Percentiles rank a stretch among this genome's conserved stretches.
phyloP scores from a whole-genome alignment of 2,329 filamentous ascomycete species.

The Cercospora sojina region DNA sequence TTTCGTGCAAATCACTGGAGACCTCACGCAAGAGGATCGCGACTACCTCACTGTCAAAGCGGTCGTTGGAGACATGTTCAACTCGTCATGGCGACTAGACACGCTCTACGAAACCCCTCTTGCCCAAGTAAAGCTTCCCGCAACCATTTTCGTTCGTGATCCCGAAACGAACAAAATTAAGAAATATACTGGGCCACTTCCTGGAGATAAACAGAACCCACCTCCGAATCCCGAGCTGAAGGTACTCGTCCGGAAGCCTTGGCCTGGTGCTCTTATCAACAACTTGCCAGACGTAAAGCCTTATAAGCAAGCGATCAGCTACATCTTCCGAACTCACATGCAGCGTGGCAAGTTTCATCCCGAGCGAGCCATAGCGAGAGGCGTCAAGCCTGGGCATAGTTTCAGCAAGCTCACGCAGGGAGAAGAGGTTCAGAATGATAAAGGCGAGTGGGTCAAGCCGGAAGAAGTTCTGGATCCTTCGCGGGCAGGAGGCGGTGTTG shows the following conservation, averaged over 20 bases:
- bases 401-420: slow-evolving; percentile 64
- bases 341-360: slow-evolving; percentile 79
- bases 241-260: slow-evolving; percentile 72
- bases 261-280: slow-evolving; percentile 68
- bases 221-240: slow-evolving; percentile 60
- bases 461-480: slow-evolving; percentile 78
- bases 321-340: slow-evolving; percentile 75
- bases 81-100: slow-evolving; percentile 72
- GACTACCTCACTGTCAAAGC: slow-evolving; percentile 50
- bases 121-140: slow-evolving; percentile 64
- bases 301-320: slow-evolving; percentile 71
- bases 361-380: slow-evolving; percentile 61
- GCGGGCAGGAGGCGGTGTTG: slow-evolving; percentile 69
- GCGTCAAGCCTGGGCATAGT: slow-evolving; percentile 59
- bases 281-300: slow-evolving; percentile 68
- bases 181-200: slow-evolving; percentile 67
- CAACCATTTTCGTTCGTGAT: slow-evolving; percentile 68
- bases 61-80: slow-evolving; percentile 74
- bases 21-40: slow-evolving; percentile 44
- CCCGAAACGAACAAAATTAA: slow-evolving; percentile 62
- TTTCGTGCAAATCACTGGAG: slow-evolving; percentile 38
- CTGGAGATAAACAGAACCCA: slow-evolving; percentile 48
- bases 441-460: slow-evolving; percentile 71
- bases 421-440: slow-evolving; percentile 59
- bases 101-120: slow-evolving; percentile 66